A percentile compares a stretch with the other conserved stretches of the same genome.
Conservation (phyloP, 352 stramenopile species). For the Thraustochytrium sp. region DNA sequence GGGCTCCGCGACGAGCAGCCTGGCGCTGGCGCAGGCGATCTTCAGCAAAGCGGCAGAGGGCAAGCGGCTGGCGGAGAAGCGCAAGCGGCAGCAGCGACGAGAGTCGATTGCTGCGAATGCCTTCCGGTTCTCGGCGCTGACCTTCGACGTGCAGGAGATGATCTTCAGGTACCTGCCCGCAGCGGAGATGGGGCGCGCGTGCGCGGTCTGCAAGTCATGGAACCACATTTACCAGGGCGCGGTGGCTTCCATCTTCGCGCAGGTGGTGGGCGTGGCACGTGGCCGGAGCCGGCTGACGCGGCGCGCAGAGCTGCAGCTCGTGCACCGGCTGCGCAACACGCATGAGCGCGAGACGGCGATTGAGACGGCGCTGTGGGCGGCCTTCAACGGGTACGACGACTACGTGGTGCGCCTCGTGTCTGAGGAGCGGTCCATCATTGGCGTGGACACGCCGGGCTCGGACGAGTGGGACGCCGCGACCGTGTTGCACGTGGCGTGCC, state of each 20-base stretch:
- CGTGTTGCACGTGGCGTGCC: conserved; percentile 40
- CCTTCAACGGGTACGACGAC: conserved; percentile 39
- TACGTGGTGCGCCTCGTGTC: conserved; percentile 25
- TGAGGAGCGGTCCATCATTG: background rate
- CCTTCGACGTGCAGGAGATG: conserved; percentile 42
- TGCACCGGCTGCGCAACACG: conserved; percentile 33
- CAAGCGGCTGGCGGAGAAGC: conserved; percentile 1
- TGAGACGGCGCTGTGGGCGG: conserved; percentile 34
- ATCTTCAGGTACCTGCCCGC: conserved; percentile 20
- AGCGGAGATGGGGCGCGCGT: conserved; percentile 21
- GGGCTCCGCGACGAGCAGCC: background rate
- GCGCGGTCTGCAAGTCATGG: conserved; percentile 39
- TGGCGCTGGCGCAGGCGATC: conserved; percentile 29
- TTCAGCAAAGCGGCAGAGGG: conserved; percentile 39
- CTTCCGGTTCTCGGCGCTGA: background rate
- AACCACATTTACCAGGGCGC: conserved; percentile 40
- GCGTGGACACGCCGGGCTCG: conserved; percentile 18
- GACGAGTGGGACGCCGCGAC: conserved; percentile 38
- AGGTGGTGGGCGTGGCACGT: conserved; percentile 34
- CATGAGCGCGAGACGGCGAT: conserved; percentile 41
- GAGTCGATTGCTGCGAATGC: background rate
- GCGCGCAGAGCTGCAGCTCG: conserved; percentile 33
- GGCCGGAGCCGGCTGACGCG: conserved; percentile 35
- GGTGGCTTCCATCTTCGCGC: conserved; percentile 39
- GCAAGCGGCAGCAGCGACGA: conserved; percentile 4